Conservation (phyloP, 148 eudicot genomes). For the Rhododendron vialii region DNA sequence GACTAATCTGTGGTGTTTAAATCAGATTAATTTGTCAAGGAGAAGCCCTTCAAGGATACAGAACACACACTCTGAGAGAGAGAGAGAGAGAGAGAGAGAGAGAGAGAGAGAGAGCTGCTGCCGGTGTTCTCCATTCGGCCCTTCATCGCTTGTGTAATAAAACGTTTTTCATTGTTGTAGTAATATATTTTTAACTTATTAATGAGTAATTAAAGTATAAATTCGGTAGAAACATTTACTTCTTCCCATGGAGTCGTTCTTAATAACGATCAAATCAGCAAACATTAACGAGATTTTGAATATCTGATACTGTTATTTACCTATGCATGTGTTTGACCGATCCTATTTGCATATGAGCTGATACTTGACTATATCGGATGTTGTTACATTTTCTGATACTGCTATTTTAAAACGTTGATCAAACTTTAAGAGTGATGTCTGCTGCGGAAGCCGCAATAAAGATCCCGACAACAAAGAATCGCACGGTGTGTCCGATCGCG, state of each 20-base stretch:
- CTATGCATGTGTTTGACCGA: too few relatives aligned
- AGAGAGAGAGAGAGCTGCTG: neutral
- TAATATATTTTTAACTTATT: neutral
- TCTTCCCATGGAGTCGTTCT: too few relatives aligned
- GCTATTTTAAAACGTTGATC: neutral
- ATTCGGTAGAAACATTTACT: too few relatives aligned
- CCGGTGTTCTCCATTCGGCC: neutral
- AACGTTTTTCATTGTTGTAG: neutral
- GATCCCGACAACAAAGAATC: constrained; percentile 26
- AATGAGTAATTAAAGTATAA: too few relatives aligned
- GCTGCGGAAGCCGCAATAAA: neutral
- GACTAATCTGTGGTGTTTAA: neutral
- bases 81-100: neutral
- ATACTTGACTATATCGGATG: neutral
- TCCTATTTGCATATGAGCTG: neutral
- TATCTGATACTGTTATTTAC: too few relatives aligned
- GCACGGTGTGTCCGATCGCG: constrained; percentile 29
- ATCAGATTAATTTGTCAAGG: neutral
- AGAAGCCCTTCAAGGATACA: neutral
- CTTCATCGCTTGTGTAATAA: neutral
- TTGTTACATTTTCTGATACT: neutral
- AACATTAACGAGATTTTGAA: too few relatives aligned
- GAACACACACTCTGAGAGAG: neutral
- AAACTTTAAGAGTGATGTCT: constrained; percentile 3
- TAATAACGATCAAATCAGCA: too few relatives aligned